Evolutionary conservation across 1,284 basidiomycete species (phyloP).

Genomic region (Boletus albobrunnescens): DNA sequence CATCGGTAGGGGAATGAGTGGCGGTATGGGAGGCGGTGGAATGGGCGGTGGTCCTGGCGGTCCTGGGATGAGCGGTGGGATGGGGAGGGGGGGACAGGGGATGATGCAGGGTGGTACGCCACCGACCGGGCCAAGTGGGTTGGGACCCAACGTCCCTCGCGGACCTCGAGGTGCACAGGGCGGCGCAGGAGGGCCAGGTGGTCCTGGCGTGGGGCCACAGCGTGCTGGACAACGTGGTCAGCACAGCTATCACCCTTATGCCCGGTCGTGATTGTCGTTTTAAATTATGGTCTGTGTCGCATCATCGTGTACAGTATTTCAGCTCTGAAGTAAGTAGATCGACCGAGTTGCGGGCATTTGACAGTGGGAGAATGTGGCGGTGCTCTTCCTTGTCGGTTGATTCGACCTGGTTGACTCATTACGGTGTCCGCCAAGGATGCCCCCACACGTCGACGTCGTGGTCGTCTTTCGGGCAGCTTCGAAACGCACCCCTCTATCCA

Average conservation of each 20-base stretch:
- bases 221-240: slow-evolving; percentile 65
- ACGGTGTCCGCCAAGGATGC: slow-evolving; percentile 27
- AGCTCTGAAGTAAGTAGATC: background rate
- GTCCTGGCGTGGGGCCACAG: slow-evolving; percentile 64
- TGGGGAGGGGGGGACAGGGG: slow-evolving; percentile 37
- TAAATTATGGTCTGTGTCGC: slow-evolving; percentile 10
- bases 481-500: slow-evolving; percentile 44
- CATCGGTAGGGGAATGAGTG: slow-evolving; percentile 39
- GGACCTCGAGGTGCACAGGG: slow-evolving; percentile 61
- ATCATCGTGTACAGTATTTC: slow-evolving; percentile 4
- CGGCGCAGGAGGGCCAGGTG: slow-evolving; percentile 40
- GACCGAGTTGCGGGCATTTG: too few species aligned
- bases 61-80: slow-evolving; percentile 37
- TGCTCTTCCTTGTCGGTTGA: background rate
- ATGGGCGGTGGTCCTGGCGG: slow-evolving; percentile 38
- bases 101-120: slow-evolving; percentile 32
- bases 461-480: slow-evolving; percentile 61
- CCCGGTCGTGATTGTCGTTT: slow-evolving; percentile 43
- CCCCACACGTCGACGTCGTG: slow-evolving; percentile 65
- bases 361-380: background rate
- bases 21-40: slow-evolving; percentile 36
- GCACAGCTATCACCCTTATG: slow-evolving; percentile 78
- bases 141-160: slow-evolving; percentile 58
- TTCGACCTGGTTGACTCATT: background rate
- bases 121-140: slow-evolving; percentile 36